These are phyloP conservation scores for Wolfiporia cocos DNA, from an alignment of 1,284 basidiomycete species.

Conservation along the genomic window DNA sequence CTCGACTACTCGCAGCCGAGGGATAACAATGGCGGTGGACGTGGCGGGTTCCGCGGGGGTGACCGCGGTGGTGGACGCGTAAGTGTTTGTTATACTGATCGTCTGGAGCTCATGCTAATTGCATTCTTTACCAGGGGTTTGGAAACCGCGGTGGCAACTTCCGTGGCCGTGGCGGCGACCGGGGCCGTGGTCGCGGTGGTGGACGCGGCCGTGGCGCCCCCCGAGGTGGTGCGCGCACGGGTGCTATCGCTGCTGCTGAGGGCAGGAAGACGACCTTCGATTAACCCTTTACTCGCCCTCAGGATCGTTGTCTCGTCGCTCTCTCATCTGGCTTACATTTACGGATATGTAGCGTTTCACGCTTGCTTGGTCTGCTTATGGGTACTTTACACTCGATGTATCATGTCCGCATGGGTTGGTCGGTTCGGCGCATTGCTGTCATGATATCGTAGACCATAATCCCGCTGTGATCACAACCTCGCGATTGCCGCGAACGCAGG, in stretches of 20 bases:
- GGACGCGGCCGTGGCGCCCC: slow-evolving; percentile 33
- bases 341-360: not conserved
- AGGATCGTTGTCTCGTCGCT: not conserved
- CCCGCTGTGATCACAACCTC: too few species aligned
- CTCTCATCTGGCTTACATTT: not conserved
- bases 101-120: not conserved
- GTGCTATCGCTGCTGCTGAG: slow-evolving; percentile 67
- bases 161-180: slow-evolving; percentile 18
- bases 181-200: slow-evolving; percentile 34
- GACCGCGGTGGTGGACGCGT: slow-evolving; percentile 33
- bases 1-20: slow-evolving; percentile 91
- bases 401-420: too few species aligned
- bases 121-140: slow-evolving; percentile 14
- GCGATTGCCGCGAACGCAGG: too few species aligned
- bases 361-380: too few species aligned
- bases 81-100: slow-evolving; percentile 2
- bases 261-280: slow-evolving; percentile 65
- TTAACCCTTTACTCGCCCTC: not conserved
- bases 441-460: too few species aligned
- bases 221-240: slow-evolving; percentile 54
- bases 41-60: slow-evolving; percentile 37
- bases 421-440: too few species aligned
- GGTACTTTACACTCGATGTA: too few species aligned
- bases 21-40: slow-evolving; percentile 51
- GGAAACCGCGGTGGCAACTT: slow-evolving; percentile 35